Conservation (phyloP, 2,329 filamentous ascomycete genomes). For the Didymellaceae sp. region DNA sequence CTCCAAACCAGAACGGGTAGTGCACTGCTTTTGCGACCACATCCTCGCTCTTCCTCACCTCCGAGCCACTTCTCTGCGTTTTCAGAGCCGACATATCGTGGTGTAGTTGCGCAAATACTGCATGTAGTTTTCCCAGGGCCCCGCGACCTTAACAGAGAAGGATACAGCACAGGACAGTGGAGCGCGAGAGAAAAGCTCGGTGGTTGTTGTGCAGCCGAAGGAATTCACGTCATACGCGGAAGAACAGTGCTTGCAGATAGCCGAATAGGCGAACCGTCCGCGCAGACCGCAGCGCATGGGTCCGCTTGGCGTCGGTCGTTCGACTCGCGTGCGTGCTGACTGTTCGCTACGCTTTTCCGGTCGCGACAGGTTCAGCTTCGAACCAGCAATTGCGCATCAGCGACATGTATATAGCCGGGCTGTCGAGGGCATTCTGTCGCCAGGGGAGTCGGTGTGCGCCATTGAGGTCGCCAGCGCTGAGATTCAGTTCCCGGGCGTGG, state of each 20-base stretch:
- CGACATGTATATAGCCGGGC: conserved; percentile 35
- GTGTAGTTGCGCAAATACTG: conserved; percentile 22
- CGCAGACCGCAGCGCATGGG: conserved; percentile 4
- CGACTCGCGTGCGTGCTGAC: conserved; percentile 12
- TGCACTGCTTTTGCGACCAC: conserved; percentile 51
- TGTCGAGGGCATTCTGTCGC: conserved; percentile 31
- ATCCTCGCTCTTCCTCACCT: conserved; percentile 52
- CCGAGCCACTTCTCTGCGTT: conserved; percentile 40
- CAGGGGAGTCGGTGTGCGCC: conserved; percentile 19
- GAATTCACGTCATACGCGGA: conserved; percentile 37
- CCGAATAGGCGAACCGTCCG: conserved; percentile 16
- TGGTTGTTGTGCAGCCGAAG: conserved; percentile 33
- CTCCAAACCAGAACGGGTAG: conserved; percentile 83
- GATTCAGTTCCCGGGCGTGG: conserved; percentile 21
- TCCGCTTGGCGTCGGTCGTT: conserved; percentile 30
- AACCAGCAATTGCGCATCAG: conserved; percentile 12
- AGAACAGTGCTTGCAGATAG: too few species aligned
- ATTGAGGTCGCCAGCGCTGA: conserved; percentile 15
- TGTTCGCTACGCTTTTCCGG: conserved; percentile 19
- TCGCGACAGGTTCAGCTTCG: conserved; percentile 21
- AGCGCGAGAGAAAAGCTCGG: conserved; percentile 20
- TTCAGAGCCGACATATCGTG: conserved; percentile 50
- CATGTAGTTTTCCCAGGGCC: conserved; percentile 36
- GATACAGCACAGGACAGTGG: conserved; percentile 5
- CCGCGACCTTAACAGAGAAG: conserved; percentile 16